phyloP scores from a whole-genome alignment of 2,329 filamentous ascomycete genomes.

The Chalara sp. region DNA sequence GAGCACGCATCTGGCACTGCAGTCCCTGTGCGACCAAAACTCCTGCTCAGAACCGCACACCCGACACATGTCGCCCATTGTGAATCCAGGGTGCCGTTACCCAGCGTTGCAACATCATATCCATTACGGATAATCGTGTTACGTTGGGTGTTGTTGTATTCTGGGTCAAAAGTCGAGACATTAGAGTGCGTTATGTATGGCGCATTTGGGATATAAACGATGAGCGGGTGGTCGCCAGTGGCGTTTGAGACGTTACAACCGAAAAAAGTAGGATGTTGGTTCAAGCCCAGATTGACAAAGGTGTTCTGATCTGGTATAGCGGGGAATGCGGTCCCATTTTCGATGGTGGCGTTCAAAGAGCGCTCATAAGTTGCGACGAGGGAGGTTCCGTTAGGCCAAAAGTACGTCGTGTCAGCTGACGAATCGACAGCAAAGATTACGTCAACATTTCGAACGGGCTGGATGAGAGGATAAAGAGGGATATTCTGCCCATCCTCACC shows the following conservation, averaged over 20 bases:
- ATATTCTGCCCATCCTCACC: constrained; percentile 75
- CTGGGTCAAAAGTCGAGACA: constrained; percentile 66
- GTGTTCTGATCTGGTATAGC: constrained; percentile 67
- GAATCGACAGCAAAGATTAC: constrained; percentile 77
- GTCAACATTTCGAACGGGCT: constrained; percentile 65
- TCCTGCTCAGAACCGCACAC: constrained; percentile 77
- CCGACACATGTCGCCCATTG: constrained; percentile 80
- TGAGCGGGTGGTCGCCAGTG: constrained; percentile 51
- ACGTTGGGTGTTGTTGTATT: constrained; percentile 59
- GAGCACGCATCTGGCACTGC: constrained; percentile 64
- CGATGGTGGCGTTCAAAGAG: constrained; percentile 46
- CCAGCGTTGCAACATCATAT: constrained; percentile 75
- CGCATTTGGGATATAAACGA: constrained; percentile 84
- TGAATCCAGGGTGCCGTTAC: constrained; percentile 66
- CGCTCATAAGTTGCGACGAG: constrained; percentile 70
- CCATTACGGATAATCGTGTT: constrained; percentile 82
- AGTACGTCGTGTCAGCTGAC: constrained; percentile 61
- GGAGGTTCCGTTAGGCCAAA: constrained; percentile 73
- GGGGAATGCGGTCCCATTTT: constrained; percentile 67
- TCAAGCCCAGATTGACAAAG: constrained; percentile 71
- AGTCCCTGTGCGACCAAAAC: constrained; percentile 64
- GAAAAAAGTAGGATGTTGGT: constrained; percentile 71
- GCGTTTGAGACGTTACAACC: constrained; percentile 65
- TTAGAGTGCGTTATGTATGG: constrained; percentile 76
- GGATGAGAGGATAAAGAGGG: constrained; percentile 70